Percentiles rank a stretch among this genome's conserved stretches.
Evolutionary conservation across 345 rosid genomes (phyloP).

Genomic region (Populus simonii): DNA sequence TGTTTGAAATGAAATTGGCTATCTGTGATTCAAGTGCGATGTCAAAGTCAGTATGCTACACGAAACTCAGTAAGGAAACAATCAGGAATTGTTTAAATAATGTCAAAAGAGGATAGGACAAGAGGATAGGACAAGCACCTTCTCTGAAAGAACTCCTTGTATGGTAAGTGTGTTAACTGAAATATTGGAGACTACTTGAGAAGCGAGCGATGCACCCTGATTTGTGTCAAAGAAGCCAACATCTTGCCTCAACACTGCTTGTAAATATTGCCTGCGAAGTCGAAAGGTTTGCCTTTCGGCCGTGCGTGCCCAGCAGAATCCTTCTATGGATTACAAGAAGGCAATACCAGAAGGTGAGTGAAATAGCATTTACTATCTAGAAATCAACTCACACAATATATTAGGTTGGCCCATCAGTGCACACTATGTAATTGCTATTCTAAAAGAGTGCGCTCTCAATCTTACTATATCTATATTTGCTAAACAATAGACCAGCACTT

Average conservation of each 20-base stretch:
- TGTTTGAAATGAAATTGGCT: conserved; percentile 39
- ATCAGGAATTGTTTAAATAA: background rate
- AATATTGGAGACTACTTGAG: conserved; percentile 27
- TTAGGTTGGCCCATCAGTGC: background rate
- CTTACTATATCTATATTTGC: background rate
- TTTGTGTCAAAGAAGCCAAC: conserved; percentile 32
- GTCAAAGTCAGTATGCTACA: background rate
- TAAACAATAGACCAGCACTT: background rate
- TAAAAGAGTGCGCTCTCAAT: background rate
- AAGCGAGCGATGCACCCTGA: conserved; percentile 17
- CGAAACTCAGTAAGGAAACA: background rate
- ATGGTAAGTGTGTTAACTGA: conserved; percentile 20
- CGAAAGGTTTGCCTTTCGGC: conserved; percentile 25
- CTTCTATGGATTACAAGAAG: conserved; percentile 17
- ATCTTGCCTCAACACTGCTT: conserved; percentile 29
- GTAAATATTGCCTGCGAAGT: conserved; percentile 18
- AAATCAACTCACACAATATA: background rate
- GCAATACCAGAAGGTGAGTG: background rate
- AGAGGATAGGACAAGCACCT: conserved; percentile 8
- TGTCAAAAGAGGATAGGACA: background rate
- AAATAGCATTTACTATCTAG: background rate
- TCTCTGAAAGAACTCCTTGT: conserved; percentile 34
- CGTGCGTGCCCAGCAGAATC: conserved; percentile 32
- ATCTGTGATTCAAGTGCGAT: conserved; percentile 28
- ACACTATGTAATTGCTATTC: background rate